These are phyloP conservation scores for Quercus bicolor DNA, from an alignment of 306 rosid genomes.

Conservation along the genomic window DNA sequence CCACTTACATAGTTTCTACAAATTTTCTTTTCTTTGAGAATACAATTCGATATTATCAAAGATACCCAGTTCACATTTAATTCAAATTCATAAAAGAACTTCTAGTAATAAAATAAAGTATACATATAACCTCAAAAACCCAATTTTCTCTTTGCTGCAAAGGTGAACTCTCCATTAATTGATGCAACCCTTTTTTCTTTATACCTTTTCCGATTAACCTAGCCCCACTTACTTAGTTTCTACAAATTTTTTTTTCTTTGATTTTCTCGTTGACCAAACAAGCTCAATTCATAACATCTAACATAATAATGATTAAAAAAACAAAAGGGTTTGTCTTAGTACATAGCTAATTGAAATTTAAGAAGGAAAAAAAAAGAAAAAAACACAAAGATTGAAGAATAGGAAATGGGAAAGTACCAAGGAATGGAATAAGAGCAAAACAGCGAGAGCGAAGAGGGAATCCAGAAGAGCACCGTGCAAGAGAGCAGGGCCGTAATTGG, in stretches of 20 bases:
- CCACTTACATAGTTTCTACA: too few species aligned
- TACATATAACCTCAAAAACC: not conserved
- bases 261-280: not conserved
- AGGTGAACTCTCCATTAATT: not conserved
- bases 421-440: constrained; percentile 57
- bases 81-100: not conserved
- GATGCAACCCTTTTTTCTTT: not conserved
- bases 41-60: not conserved
- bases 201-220: too few species aligned
- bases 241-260: not conserved
- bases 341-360: too few species aligned
- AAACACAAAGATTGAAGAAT: not conserved
- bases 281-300: not conserved
- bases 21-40: not conserved
- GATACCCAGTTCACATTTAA: not conserved
- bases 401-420: constrained; percentile 39
- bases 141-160: not conserved
- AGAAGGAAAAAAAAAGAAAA: not conserved
- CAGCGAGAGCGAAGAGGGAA: constrained; percentile 32
- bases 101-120: not conserved
- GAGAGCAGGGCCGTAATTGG: constrained; percentile 55
- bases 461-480: constrained; percentile 35
- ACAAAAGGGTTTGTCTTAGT: not conserved
- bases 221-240: not conserved
- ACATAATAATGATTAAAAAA: not conserved